These are phyloP conservation scores for Chrysochromulina parva DNA, from an alignment of 78 protist genomes.

Conservation along the genomic window DNA sequence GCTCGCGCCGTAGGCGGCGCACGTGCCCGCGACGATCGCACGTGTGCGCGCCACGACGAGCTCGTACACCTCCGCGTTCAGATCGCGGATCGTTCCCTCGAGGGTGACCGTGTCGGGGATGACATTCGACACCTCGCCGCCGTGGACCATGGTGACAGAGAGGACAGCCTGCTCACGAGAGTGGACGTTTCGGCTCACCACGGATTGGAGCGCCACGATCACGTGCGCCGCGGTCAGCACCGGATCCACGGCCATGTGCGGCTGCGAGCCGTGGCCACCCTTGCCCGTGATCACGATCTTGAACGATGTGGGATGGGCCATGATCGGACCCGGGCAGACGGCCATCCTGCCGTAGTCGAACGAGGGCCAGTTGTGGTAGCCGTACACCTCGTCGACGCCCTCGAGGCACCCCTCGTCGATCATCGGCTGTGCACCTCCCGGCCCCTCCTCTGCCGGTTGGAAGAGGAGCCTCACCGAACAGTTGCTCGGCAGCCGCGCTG, in stretches of 20 bases:
- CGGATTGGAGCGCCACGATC: neutral
- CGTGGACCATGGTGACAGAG: neutral
- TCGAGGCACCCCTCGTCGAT: neutral
- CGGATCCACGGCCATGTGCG: neutral
- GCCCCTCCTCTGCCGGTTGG: slow-evolving; percentile 32
- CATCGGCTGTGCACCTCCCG: slow-evolving; percentile 37
- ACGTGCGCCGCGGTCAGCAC: neutral
- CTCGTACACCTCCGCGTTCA: neutral
- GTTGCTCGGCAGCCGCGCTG: neutral
- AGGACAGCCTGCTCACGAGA: neutral
- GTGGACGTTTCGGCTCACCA: neutral
- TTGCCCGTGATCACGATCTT: neutral
- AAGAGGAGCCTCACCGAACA: neutral
- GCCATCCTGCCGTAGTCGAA: neutral
- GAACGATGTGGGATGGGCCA: slow-evolving; percentile 9
- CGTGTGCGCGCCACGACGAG: neutral
- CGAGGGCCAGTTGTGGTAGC: slow-evolving; percentile 39
- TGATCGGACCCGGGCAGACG: neutral
- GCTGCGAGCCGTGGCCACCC: slow-evolving; percentile 35
- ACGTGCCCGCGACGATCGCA: neutral
- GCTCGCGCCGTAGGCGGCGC: neutral
- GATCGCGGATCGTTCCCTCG: slow-evolving; percentile 18
- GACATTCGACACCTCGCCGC: slow-evolving; percentile 6
- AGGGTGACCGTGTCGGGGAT: neutral
- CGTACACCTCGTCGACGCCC: slow-evolving; percentile 33